These are phyloP conservation scores for Penicillium concentricum DNA, from an alignment of 2,329 filamentous ascomycete genomes.

Conservation along the genomic window DNA sequence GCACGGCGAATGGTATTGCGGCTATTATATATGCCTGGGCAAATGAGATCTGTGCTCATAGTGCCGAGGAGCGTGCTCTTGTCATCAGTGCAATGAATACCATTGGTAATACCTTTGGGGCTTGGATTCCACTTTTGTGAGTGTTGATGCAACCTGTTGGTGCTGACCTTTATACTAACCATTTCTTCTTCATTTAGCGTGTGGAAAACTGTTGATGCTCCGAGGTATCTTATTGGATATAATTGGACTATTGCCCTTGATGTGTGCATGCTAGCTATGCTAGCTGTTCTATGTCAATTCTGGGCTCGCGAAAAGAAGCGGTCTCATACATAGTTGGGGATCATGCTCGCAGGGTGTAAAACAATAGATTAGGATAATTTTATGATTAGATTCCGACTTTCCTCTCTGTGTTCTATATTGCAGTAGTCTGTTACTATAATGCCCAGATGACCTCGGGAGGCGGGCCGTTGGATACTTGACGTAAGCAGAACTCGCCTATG, in stretches of 20 bases:
- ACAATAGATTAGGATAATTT: neutral
- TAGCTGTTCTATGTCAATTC: slow-evolving; percentile 18
- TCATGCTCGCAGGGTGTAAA: neutral
- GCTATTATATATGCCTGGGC: slow-evolving; percentile 26
- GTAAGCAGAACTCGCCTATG: slow-evolving; percentile 4
- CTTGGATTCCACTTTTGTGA: slow-evolving; percentile 29
- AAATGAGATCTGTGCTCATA: slow-evolving; percentile 32
- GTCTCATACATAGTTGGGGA: neutral
- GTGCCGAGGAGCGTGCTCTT: slow-evolving; percentile 28
- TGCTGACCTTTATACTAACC: neutral
- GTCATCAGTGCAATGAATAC: slow-evolving; percentile 31
- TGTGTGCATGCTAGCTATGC: slow-evolving; percentile 28
- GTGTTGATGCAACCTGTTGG: neutral
- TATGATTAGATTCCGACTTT: neutral
- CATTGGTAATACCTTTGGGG: slow-evolving; percentile 33
- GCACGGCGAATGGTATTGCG: slow-evolving; percentile 23
- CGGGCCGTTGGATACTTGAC: neutral
- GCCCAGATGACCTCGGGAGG: neutral
- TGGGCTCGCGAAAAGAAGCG: slow-evolving; percentile 18
- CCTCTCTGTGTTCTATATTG: neutral
- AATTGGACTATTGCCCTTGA: slow-evolving; percentile 31
- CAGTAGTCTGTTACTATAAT: neutral
- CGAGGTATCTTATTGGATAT: slow-evolving; percentile 30
- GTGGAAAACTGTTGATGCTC: slow-evolving; percentile 31
- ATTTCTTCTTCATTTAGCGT: slow-evolving; percentile 10